A percentile compares a stretch with the other conserved stretches of the same genome.
Evolutionary conservation across 331 rosid species (phyloP).

Genomic region (Ulmus americana): DNA sequence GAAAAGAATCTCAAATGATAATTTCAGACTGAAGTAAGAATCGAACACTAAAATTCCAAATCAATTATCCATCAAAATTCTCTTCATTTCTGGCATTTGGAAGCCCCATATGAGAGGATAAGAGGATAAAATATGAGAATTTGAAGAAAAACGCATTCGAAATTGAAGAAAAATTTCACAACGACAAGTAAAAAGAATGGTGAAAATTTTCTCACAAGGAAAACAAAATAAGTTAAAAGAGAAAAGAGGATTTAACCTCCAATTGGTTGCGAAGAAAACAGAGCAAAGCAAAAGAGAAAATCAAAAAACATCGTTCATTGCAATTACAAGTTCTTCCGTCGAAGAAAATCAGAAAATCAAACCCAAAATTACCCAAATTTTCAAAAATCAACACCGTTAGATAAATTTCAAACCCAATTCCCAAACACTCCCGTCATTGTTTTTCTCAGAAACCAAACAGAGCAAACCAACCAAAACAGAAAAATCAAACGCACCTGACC

Average conservation of each 20-base stretch:
- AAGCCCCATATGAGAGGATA: conserved; percentile 20
- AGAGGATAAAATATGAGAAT: neutral
- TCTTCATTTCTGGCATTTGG: conserved; percentile 25
- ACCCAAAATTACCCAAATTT: conserved; percentile 1
- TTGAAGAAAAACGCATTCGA: neutral
- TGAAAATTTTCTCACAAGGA: neutral
- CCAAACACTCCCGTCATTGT: neutral
- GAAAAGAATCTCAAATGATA: neutral
- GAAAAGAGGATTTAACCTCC: neutral
- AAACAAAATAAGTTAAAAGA: conserved; percentile 7
- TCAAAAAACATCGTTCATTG: conserved; percentile 7
- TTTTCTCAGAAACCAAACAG: conserved; percentile 13
- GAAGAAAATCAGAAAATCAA: neutral
- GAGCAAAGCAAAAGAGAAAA: conserved; percentile 7
- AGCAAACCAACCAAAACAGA: neutral
- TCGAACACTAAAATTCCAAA: no score
- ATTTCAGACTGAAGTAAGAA: no score
- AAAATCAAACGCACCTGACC: conserved; percentile 59
- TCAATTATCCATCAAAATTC: neutral
- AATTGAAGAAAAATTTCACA: conserved; percentile 26
- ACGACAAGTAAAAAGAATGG: neutral
- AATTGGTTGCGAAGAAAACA: conserved; percentile 3
- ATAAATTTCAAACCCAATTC: neutral
- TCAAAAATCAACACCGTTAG: neutral
- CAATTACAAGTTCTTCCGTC: neutral